Evolutionary conservation across 345 rosid species (phyloP).

Genomic region (Cardamine resedifolia): DNA sequence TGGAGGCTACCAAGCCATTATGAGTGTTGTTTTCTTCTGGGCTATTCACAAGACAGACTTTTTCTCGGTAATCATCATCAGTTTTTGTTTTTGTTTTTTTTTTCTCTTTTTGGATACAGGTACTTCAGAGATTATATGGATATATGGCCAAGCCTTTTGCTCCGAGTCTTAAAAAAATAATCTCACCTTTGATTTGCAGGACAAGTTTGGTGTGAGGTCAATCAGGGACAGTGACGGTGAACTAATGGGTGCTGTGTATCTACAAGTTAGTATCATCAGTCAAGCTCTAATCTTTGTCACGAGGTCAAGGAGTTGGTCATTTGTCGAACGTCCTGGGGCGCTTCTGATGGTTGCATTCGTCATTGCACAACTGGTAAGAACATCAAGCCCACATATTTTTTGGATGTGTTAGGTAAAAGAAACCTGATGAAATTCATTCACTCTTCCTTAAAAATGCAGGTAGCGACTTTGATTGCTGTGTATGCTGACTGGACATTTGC

Average conservation of each 20-base stretch:
- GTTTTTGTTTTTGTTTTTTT: neutral
- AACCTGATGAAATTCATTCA: neutral
- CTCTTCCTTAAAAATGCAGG: slow-evolving; percentile 41
- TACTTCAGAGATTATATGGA: neutral
- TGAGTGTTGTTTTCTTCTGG: slow-evolving; percentile 95
- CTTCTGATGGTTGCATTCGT: slow-evolving; percentile 39
- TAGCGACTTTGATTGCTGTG: slow-evolving; percentile 60
- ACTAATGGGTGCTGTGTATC: slow-evolving; percentile 52
- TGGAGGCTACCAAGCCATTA: slow-evolving; percentile 80
- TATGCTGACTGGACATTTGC: slow-evolving; percentile 60
- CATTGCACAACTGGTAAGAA: slow-evolving; percentile 49
- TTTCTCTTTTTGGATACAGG: neutral
- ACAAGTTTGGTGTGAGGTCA: slow-evolving; percentile 53
- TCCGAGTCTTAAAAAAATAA: neutral
- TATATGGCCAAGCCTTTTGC: neutral
- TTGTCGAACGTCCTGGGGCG: slow-evolving; percentile 43
- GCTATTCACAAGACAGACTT: slow-evolving; percentile 53
- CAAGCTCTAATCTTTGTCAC: slow-evolving; percentile 47
- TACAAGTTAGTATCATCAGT: slow-evolving; percentile 58
- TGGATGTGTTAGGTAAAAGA: neutral
- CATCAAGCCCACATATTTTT: neutral
- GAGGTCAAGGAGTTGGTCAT: slow-evolving; percentile 45
- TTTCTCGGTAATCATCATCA: slow-evolving; percentile 45
- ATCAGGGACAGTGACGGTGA: slow-evolving; percentile 41
- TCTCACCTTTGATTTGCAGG: slow-evolving; percentile 45